Evolutionary conservation across 371 early-diverging fungal genomes (phyloP).

Genomic region (Syncephalastrum monosporum): DNA sequence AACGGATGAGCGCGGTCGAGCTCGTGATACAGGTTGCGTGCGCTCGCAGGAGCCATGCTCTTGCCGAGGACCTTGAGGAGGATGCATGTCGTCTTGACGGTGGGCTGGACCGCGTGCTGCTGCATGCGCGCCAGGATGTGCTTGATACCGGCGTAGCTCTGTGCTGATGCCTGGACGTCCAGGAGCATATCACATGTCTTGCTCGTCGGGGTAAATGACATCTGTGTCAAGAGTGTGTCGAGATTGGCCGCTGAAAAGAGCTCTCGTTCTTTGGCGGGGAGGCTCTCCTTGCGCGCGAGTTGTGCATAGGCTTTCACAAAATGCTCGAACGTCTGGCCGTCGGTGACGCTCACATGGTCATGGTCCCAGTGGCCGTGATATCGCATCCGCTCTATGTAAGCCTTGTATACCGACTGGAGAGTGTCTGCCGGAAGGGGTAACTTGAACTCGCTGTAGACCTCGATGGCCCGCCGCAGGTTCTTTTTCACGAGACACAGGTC

Average conservation of each 20-base stretch:
- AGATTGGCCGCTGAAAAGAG: constrained; percentile 13
- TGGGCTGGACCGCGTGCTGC: constrained; percentile 11
- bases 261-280: background rate
- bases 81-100: constrained; percentile 5
- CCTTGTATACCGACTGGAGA: background rate
- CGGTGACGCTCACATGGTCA: background rate
- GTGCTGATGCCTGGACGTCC: background rate
- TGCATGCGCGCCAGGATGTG: constrained; percentile 8
- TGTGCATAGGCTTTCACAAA: constrained; percentile 2
- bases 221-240: background rate
- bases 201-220: constrained; percentile 4
- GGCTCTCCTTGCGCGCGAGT: background rate
- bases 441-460: constrained; percentile 9
- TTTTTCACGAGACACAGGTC: background rate
- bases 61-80: constrained; percentile 1
- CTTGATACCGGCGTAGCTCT: constrained; percentile 7
- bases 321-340: background rate
- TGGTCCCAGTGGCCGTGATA: background rate
- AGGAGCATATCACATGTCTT: constrained; percentile 11
- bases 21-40: constrained; percentile 1
- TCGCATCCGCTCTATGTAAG: constrained; percentile 1
- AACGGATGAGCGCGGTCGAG: constrained; percentile 8
- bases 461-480: constrained; percentile 3
- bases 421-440: constrained; percentile 3
- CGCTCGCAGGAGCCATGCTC: constrained; percentile 3